Evolutionary conservation across 148 eudicot species (phyloP), one percentile per base, ranked within the genome.

Genomic region (Oxyria digyna): DNA sequence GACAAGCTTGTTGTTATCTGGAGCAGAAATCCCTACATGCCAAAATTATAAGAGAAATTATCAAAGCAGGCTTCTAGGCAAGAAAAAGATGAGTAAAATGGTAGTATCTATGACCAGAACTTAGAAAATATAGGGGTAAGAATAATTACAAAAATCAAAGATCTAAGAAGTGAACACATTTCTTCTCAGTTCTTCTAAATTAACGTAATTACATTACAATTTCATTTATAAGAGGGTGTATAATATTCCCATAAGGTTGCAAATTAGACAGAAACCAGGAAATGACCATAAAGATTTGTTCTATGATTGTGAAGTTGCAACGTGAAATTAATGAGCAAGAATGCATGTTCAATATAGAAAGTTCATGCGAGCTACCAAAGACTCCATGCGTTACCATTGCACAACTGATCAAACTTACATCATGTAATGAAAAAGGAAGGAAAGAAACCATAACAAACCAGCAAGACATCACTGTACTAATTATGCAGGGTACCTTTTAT

Each of bases 11-110:
- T 46, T 81, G 33, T 41, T 78, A 74, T 85, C 81, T 29, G 89
- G 84, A 76, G 82, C 73, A 69, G 80, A 37, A 71, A 85, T 76
- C 67, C 79, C 94, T 83, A 71, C 79, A 67, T 32, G 55, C 63
- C 66, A 12, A 29, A 45, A 42, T 3, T 41, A 65, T 41, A 62
- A 64, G 21, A 71, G 37, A 40, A 41, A 21, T 24, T 37, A 67
- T 17, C 15, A 67, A 15, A 42, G 14, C 45, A 68, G 15, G 54
- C 6, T 46, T 42, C 50, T 67, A 6, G 24, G 32, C 3, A 67
- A 67, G 69, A 46, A 5, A 29, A 26, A 9, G 9, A 27, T 14
- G 29, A 29, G 65, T 29, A 29, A 59, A 13, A 59, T 59, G 18
- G 65, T 29, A 9, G 2, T 57, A 59, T 27, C 31, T 23, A 52